Evolutionary conservation across 495 filamentous ascomycete species (phyloP).

Genomic region (Beverwykella pulmonaria): DNA sequence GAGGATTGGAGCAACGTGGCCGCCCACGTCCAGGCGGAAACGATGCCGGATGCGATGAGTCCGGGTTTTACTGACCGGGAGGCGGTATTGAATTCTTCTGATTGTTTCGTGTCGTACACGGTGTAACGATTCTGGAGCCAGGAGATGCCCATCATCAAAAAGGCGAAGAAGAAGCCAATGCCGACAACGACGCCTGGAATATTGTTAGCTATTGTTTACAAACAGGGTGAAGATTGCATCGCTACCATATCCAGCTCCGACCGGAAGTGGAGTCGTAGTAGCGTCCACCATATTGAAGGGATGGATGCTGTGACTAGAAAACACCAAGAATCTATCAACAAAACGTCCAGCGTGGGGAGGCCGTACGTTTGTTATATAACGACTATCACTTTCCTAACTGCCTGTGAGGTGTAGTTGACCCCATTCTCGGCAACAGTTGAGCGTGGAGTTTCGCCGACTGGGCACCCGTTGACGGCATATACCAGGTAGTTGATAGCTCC

Average conservation of each 20-base stretch:
- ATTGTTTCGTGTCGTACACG: slow-evolving; percentile 35
- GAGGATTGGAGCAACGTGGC: slow-evolving; percentile 38
- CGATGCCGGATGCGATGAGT: slow-evolving; percentile 33
- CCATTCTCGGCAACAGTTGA: not conserved
- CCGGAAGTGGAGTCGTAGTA: slow-evolving; percentile 19
- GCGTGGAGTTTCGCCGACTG: not conserved
- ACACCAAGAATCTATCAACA: not conserved
- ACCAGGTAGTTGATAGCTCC: not conserved
- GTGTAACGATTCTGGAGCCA: slow-evolving; percentile 39
- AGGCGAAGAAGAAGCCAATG: slow-evolving; percentile 36
- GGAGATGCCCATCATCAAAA: slow-evolving; percentile 35
- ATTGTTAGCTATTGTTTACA: not conserved
- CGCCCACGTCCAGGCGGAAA: slow-evolving; percentile 40
- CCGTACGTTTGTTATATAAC: not conserved
- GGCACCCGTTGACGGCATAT: not conserved
- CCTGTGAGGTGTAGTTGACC: not conserved
- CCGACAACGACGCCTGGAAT: slow-evolving; percentile 31
- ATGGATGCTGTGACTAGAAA: not conserved
- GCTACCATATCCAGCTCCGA: slow-evolving; percentile 35
- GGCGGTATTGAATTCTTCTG: slow-evolving; percentile 38
- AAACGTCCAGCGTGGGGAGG: not conserved
- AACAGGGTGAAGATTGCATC: not conserved
- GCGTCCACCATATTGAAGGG: slow-evolving; percentile 6
- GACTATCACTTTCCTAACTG: not conserved
- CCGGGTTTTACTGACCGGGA: slow-evolving; percentile 32